These are phyloP conservation scores for Chytriomyces confervae DNA, from an alignment of 192 early-diverging fungal species.

Conservation along the genomic window DNA sequence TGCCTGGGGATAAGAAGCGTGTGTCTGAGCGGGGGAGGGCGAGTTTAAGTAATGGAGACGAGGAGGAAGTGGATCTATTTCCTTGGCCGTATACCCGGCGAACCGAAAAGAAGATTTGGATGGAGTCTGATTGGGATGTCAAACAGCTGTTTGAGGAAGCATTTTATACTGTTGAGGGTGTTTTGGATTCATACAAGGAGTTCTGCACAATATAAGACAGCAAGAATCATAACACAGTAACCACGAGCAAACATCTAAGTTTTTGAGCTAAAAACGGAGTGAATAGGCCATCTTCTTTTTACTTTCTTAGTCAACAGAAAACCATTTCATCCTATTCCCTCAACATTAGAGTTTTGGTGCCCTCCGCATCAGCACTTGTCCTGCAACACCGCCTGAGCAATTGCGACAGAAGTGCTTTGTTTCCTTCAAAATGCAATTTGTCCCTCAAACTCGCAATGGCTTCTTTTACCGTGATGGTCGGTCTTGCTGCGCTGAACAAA, in stretches of 20 bases:
- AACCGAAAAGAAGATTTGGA: constrained; percentile 1
- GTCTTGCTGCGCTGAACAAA: background rate
- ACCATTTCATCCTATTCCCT: background rate
- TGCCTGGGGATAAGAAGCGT: background rate
- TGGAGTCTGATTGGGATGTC: constrained; percentile 14
- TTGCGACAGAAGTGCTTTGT: constrained; percentile 12
- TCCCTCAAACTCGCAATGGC: constrained; percentile 26
- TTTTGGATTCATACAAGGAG: constrained; percentile 9
- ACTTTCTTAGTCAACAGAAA: background rate
- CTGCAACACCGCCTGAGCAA: constrained; percentile 23
- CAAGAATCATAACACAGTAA: no score
- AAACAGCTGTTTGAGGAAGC: constrained; percentile 7
- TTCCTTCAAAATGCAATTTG: constrained; percentile 26
- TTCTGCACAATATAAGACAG: constrained; percentile 7
- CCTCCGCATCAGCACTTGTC: background rate
- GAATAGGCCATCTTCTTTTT: no score
- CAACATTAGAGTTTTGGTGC: background rate
- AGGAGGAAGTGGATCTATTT: background rate
- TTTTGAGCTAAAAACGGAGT: no score
- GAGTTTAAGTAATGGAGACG: background rate
- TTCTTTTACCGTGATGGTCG: constrained; percentile 21
- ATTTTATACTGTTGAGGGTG: background rate
- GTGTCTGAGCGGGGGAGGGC: background rate
- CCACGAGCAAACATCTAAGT: no score
- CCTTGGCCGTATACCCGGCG: constrained; percentile 16